Conservation (phyloP, 495 filamentous ascomycete genomes). For the Thermothielavioides terrestris region DNA sequence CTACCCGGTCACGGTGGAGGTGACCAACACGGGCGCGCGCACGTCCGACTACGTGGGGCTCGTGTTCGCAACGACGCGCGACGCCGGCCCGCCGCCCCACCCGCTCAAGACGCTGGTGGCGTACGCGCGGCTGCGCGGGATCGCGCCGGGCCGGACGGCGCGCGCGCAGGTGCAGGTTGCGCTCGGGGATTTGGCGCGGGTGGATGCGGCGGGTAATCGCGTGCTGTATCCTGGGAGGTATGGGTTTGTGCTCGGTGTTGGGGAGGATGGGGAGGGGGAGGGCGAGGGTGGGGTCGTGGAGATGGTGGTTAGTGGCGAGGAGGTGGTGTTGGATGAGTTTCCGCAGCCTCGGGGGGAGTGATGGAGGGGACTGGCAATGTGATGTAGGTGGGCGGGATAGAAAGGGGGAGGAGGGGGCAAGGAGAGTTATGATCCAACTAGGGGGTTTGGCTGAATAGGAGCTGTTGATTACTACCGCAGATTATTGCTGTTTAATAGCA, state of each 20-base stretch:
- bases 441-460: too few relatives aligned
- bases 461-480: too few relatives aligned
- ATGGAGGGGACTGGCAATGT: neutral
- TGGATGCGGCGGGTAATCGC: constrained; percentile 46
- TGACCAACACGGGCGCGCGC: constrained; percentile 34
- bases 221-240: constrained; percentile 58
- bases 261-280: neutral
- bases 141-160: constrained; percentile 26
- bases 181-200: constrained; percentile 35
- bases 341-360: constrained; percentile 24
- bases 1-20: constrained; percentile 27
- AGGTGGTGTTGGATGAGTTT: constrained; percentile 37
- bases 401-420: too few relatives aligned
- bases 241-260: constrained; percentile 44
- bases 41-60: constrained; percentile 52
- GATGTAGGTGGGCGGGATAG: neutral
- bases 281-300: constrained; percentile 19
- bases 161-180: constrained; percentile 42
- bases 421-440: too few relatives aligned
- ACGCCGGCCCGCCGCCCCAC: constrained; percentile 47
- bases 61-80: constrained; percentile 45
- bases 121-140: constrained; percentile 41
- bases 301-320: constrained; percentile 37
- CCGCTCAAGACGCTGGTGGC: constrained; percentile 54
- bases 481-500: too few relatives aligned